Evolutionary conservation across 306 rosid species (phyloP), one percentile per base, ranked within the genome.

Genomic region (Trifolium dubium): DNA sequence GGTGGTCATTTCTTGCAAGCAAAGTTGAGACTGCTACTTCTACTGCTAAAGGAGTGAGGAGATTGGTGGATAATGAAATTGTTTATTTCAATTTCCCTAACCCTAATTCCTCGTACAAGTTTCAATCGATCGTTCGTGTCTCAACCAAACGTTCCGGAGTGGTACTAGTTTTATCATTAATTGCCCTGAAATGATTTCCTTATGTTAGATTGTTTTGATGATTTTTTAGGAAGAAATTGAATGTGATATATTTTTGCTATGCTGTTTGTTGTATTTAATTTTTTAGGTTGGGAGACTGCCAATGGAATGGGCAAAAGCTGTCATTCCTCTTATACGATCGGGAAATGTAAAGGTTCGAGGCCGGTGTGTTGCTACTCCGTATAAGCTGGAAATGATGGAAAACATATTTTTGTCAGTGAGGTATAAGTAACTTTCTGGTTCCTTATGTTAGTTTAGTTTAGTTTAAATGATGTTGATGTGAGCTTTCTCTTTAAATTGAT

Each of bases 231-330:
- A 29, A 8, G n/a, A 23, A 39, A 70, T 5, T 63, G 51, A 65
- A 12, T 5, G 43, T 74, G 61, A 5, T 43, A 14, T 5, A 29
- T 31, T 60, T 40, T 28, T 30, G 55, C 30, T 47, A 5, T 44
- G 60, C 14, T 60, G 29, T 74, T 68, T 60, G 29, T 74, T 68
- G 41, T 28, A 28, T 71, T 53, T 34, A 9, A 40, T 5, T 32
- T n/a, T 69, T 66, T 56, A 92, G 98, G 89, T 92, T 78, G 98
- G 98, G 72, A 80, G 97, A 72, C 81, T 92, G 77, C 92, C 88
- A 39, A 92, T 90, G 96, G 96, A 90, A 67, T 90, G 96, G 98
- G 95, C 88, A 10, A 88, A 87, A 55, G 61, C 71, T 77, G 79
- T 92, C 8, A 72, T 80, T 77, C 96, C 95, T 2, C 92, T 90